Conservation (phyloP, 345 rosid genomes). For the Acer campestre region DNA sequence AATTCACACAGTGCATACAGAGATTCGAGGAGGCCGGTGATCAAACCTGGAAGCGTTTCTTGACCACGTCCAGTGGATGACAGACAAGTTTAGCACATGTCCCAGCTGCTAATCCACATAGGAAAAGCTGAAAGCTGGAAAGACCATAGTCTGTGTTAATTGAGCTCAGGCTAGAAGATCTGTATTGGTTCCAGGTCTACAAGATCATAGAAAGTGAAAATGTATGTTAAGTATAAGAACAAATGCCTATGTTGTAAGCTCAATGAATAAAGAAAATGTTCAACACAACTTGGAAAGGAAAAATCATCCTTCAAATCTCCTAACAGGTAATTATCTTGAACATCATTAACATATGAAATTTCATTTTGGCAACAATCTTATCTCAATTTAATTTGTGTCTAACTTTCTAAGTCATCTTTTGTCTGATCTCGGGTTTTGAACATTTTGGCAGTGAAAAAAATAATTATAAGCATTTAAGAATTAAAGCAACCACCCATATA, state of each 20-base stretch:
- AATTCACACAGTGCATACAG: too few relatives aligned
- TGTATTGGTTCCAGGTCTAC: slow-evolving; percentile 71
- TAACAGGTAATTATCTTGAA: background rate
- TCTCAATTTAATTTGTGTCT: background rate
- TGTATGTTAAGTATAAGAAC: background rate
- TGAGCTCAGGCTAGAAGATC: slow-evolving; percentile 39
- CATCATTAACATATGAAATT: background rate
- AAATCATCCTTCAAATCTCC: background rate
- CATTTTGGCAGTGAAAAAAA: background rate
- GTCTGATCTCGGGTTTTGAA: background rate
- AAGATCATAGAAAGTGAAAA: background rate
- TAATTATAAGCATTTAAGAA: background rate
- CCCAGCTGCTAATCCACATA: slow-evolving; percentile 92
- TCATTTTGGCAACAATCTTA: background rate
- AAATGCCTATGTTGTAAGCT: background rate
- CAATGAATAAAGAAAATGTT: background rate
- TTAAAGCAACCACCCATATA: background rate
- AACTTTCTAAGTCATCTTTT: background rate
- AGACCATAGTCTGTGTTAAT: slow-evolving; percentile 38
- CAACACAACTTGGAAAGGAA: background rate
- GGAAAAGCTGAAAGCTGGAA: slow-evolving; percentile 80
- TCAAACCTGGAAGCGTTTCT: slow-evolving; percentile 94
- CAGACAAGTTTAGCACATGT: slow-evolving; percentile 99
- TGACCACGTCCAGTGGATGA: slow-evolving; percentile 97
- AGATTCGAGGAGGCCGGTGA: slow-evolving; percentile 5